Evolutionary conservation across 139 green algal genomes (phyloP).

Genomic region (Chlorella sp.): DNA sequence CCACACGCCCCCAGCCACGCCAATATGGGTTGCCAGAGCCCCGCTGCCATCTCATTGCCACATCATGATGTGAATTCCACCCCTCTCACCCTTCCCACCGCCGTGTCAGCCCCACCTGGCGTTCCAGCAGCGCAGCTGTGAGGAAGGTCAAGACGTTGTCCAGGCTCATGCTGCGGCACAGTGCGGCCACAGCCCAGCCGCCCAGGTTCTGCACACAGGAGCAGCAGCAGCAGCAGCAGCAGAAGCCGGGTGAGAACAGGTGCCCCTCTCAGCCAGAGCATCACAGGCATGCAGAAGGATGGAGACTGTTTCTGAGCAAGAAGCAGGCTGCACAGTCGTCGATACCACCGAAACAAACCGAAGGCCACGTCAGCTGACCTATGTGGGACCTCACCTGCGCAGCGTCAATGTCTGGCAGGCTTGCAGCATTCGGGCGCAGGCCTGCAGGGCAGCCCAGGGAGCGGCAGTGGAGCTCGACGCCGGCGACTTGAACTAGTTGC

Average conservation of each 20-base stretch:
- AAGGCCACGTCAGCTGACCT: not conserved
- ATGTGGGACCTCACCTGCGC: not conserved
- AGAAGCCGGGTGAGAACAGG: not conserved
- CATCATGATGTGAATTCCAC: no score
- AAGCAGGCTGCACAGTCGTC: no score
- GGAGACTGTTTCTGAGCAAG: no score
- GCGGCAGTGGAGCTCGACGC: not conserved
- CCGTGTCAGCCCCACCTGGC: not conserved
- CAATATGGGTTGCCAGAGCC: no score
- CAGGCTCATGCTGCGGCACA: constrained; percentile 82
- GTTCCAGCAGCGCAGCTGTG: constrained; percentile 85
- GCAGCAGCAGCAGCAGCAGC: not conserved
- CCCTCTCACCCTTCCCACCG: not conserved
- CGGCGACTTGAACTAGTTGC: not conserved
- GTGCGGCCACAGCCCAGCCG: constrained; percentile 74
- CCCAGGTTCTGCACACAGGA: constrained; percentile 34
- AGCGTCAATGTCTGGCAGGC: constrained; percentile 42
- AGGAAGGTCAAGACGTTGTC: constrained; percentile 85
- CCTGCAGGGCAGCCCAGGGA: not conserved
- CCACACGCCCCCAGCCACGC: no score
- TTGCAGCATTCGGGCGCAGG: constrained; percentile 22
- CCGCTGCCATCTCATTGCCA: no score
- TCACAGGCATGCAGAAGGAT: not conserved
- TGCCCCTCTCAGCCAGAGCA: not conserved
- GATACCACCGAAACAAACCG: no score